Conservation (phyloP, 2,329 filamentous ascomycete genomes). For the Davidsoniella virescens region DNA sequence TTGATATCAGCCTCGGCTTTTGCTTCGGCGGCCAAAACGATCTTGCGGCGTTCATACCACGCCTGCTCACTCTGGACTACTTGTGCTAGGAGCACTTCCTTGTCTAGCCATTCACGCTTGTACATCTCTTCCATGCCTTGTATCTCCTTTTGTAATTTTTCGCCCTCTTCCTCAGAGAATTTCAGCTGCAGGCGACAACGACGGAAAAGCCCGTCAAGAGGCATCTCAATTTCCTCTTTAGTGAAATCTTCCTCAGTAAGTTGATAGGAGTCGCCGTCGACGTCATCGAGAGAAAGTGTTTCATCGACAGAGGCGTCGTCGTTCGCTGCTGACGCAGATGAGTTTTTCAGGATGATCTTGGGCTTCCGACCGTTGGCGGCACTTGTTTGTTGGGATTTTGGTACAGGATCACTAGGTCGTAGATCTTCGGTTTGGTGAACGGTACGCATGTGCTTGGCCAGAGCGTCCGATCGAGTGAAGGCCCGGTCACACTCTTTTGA, state of each 20-base stretch:
- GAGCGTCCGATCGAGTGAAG: constrained; percentile 86
- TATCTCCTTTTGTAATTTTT: constrained; percentile 47
- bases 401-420: constrained; percentile 59
- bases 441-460: constrained; percentile 96
- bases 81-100: constrained; percentile 64
- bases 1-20: constrained; percentile 19
- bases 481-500: constrained; percentile 80
- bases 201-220: constrained; percentile 43
- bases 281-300: constrained; percentile 29
- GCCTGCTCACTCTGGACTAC: constrained; percentile 50
- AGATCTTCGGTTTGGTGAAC: constrained; percentile 88
- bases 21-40: constrained; percentile 26
- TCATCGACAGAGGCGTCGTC: constrained; percentile 36
- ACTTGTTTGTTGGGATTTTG: constrained; percentile 22
- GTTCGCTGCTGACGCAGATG: constrained; percentile 39
- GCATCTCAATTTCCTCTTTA: constrained; percentile 44
- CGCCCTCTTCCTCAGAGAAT: constrained; percentile 54
- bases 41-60: constrained; percentile 41
- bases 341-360: constrained; percentile 48
- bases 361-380: constrained; percentile 32
- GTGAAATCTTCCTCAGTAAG: constrained; percentile 46
- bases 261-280: constrained; percentile 39
- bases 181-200: constrained; percentile 55
- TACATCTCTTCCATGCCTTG: constrained; percentile 49
- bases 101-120: constrained; percentile 61